Base-by-base conservation (phyloP, 345 rosid genomes). In the Passiflora organensis region DNA sequence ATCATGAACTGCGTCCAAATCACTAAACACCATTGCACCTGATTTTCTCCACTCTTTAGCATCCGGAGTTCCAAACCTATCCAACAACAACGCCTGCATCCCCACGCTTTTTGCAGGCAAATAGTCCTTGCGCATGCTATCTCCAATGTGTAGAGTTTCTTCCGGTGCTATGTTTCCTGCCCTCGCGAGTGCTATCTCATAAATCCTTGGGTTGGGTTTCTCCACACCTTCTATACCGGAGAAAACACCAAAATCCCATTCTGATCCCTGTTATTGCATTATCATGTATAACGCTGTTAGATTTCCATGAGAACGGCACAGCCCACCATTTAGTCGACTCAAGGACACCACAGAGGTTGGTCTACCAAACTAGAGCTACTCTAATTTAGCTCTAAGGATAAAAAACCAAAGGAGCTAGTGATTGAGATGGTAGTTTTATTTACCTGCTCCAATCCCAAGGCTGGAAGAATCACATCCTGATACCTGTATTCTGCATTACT, bases 231-330 rank as follows among this genome's bases (percentile, higher is more conserved):
- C 96, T 25, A 87, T 62, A 32, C 97, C 97, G 38, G 97, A 91
- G 72, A 91, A 91, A 22, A 91, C 96, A 58, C 97, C 96, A 71
- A 91, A 87, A 63, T 87, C 97, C 96, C 96, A 91, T 71, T 91
- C 97, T 0, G 82, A 72, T 2, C 75, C 89, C 97, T 90, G 60
- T 22, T 74, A 24, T 63, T 19, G n/a, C 45, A 12, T 38, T 43
- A 48, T 38, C 15, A 46, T 12, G 16, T 19, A 47, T 32, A n/a
- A 1, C 6, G 9, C 11, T 6, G 32, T 64, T 42, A 60, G 43
- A 37, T 32, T 51, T 20, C 16, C 36, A 51, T 20, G 37, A n/a
- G 39, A 47, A 12, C 43, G 45, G 24, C 2, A 54, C 0, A 28
- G 8, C 34, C 34, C 34, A 28, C 34, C 8, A 28, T 8, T 28